These are phyloP conservation scores for Teratosphaeria zuluensis DNA, from an alignment of 2,329 filamentous ascomycete genomes.

Conservation along the genomic window DNA sequence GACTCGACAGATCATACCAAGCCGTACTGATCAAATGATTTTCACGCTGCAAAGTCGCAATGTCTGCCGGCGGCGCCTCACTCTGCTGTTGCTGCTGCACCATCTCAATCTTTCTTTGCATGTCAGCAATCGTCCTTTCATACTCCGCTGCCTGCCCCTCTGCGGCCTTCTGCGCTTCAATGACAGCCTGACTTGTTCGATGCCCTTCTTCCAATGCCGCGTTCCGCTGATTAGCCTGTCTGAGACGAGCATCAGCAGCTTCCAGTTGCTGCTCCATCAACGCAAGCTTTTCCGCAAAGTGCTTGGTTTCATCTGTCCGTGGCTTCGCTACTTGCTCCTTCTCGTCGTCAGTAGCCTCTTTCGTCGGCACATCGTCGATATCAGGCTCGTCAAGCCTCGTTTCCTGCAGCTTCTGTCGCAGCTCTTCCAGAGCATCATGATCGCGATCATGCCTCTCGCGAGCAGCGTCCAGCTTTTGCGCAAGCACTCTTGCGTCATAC, in stretches of 20 bases:
- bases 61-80: slow-evolving; percentile 27
- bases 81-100: slow-evolving; percentile 8
- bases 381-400: slow-evolving; percentile 26
- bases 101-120: slow-evolving; percentile 21
- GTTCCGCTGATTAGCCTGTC: slow-evolving; percentile 23
- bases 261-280: slow-evolving; percentile 24
- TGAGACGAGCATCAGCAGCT: slow-evolving; percentile 22
- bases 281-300: slow-evolving; percentile 21
- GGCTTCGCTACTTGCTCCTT: not conserved
- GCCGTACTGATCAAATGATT: slow-evolving; percentile 71
- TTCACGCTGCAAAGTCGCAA: slow-evolving; percentile 65
- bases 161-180: slow-evolving; percentile 9
- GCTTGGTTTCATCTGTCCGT: slow-evolving; percentile 18
- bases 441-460: slow-evolving; percentile 38
- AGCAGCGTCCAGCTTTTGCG: slow-evolving; percentile 39
- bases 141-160: slow-evolving; percentile 16
- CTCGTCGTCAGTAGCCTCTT: slow-evolving; percentile 1
- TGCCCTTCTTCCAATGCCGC: slow-evolving; percentile 20
- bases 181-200: slow-evolving; percentile 6
- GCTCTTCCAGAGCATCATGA: slow-evolving; percentile 38
- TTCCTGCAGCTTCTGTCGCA: slow-evolving; percentile 36
- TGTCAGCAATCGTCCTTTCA: slow-evolving; percentile 18
- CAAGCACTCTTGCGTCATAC: slow-evolving; percentile 37
- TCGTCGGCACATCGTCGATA: slow-evolving; percentile 9
- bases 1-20: slow-evolving; percentile 72